Evolutionary conservation across 148 eudicot species (phyloP).

Genomic region (Rhododendron simsii): DNA sequence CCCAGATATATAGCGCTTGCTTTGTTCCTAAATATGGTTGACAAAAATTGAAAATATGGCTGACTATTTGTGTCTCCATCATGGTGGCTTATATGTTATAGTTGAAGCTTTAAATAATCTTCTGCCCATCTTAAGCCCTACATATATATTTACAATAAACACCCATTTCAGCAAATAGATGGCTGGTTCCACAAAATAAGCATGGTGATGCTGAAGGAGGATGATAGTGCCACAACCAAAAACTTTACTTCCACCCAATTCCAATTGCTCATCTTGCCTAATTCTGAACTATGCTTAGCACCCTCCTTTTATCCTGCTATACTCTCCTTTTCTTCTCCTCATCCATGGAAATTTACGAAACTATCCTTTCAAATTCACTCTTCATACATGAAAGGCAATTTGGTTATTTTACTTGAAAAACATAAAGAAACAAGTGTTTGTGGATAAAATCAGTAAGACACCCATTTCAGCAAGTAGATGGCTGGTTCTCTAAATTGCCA

Average conservation of each 20-base stretch:
- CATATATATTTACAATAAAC: neutral
- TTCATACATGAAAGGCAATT: neutral
- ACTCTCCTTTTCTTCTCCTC: neutral
- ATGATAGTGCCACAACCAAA: neutral
- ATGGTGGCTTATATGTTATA: conserved; percentile 8
- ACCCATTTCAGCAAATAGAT: neutral
- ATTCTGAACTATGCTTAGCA: neutral
- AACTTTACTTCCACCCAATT: neutral
- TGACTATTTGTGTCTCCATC: conserved; percentile 6
- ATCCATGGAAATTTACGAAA: neutral
- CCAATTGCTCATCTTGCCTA: too few species aligned
- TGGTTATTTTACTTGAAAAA: neutral
- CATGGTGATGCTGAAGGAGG: neutral
- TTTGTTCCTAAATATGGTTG: neutral
- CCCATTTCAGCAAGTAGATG: neutral
- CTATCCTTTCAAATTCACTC: neutral
- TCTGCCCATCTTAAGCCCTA: neutral
- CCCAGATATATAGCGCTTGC: neutral
- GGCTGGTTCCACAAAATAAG: neutral
- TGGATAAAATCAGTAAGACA: neutral
- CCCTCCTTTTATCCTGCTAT: neutral
- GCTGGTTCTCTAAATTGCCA: neutral
- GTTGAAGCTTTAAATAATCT: neutral
- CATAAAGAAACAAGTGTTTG: neutral
- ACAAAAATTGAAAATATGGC: neutral